phyloP scores from a whole-genome alignment of 2,329 filamentous ascomycete genomes.

The Paracoccidioides lutzii region DNA sequence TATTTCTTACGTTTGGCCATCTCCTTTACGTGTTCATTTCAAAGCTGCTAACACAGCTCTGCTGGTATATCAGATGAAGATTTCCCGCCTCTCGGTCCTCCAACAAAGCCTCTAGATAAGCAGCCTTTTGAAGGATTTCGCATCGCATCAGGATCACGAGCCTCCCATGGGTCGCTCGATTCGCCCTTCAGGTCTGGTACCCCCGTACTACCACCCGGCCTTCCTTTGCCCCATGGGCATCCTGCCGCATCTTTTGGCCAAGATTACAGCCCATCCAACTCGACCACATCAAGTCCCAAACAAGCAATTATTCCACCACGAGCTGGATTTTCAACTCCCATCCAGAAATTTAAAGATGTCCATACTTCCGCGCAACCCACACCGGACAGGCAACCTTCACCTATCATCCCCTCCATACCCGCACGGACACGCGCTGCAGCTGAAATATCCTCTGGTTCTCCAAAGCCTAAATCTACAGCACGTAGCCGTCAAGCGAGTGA shows the following conservation, averaged over 20 bases:
- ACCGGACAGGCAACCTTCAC: constrained; percentile 16
- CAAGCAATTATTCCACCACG: not conserved
- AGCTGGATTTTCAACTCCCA: constrained; percentile 20
- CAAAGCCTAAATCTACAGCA: constrained; percentile 21
- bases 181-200: constrained; percentile 22
- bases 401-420: constrained; percentile 13
- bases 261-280: constrained; percentile 15
- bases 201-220: constrained; percentile 28
- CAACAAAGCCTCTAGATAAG: constrained; percentile 24
- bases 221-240: constrained; percentile 31
- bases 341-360: constrained; percentile 15
- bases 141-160: constrained; percentile 10
- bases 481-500: constrained; percentile 12
- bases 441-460: constrained; percentile 31
- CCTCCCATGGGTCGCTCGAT: not conserved
- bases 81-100: constrained; percentile 32
- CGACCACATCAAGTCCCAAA: not conserved
- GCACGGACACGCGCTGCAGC: constrained; percentile 20
- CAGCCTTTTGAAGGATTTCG: constrained; percentile 8
- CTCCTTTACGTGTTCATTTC: constrained; percentile 2
- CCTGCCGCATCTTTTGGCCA: constrained; percentile 23
- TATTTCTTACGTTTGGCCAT: not conserved
- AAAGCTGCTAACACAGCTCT: constrained; percentile 16
- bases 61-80: constrained; percentile 29
- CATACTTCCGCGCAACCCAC: constrained; percentile 17